Base-by-base conservation (phyloP, 2,329 filamentous ascomycete species). In the Fusarium transvaalense region DNA sequence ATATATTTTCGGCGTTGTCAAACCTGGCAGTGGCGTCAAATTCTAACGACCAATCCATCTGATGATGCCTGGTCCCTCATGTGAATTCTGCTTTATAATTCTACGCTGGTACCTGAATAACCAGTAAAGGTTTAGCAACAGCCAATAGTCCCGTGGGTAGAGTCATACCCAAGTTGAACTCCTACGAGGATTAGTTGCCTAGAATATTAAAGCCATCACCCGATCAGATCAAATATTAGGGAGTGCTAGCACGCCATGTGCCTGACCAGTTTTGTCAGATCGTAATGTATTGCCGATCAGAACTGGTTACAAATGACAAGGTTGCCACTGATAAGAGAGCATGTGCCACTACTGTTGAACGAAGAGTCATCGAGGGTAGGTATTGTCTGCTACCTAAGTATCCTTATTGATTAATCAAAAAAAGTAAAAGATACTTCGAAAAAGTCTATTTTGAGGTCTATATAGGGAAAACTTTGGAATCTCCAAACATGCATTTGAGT, bases 151-250 rank as follows among this genome's bases (percentile, higher is more conserved):
- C 34, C 15, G 34, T 42, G 10, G 8, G 17, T n/a, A 25, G 23
- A 25, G 23, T 25, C 23, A 25, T 25, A 43, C 4, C 39, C 14
- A 35, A 50, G 12, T 23, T 42, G 12, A 43, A 35, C 25, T 35
- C 46, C 4, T 41, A 64, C 23, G 21, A 45, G 37, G 39, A 42
- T 32, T 23, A 37, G 17, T 14, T 47, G 13, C 31, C 32, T 51
- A 62, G 66, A 56, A 56, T 63, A 50, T 39, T 43, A 31, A 35
- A 27, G 29, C 32, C 29, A 54, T 69, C 61, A 53, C 52, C 56
- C 63, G 66, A 67, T 34, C 25, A 55, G 21, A 25, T 37, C 45
- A 41, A 34, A 5, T 35, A 38, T 50, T 14, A 21, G 41, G 15
- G 45, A 58, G 19, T 43, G 17, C 43, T 39, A 67, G 37, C 45